These are phyloP conservation scores for Plasmodium chabaudi DNA, from an alignment of 169 alveolate species.

Conservation along the genomic window DNA sequence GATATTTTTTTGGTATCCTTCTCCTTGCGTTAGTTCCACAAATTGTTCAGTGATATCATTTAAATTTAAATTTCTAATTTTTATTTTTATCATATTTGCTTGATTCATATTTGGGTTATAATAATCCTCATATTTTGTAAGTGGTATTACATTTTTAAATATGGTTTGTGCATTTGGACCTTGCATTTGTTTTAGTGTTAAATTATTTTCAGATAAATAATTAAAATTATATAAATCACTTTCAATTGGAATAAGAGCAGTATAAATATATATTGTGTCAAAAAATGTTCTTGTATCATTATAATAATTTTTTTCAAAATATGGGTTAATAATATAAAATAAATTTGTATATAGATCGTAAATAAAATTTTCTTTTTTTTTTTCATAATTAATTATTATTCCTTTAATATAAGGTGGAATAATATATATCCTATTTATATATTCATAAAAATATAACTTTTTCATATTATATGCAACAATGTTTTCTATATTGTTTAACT, in stretches of 20 bases:
- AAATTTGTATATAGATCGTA: conserved; percentile 5
- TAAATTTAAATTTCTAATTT: too few species aligned
- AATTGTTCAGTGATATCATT: too few species aligned
- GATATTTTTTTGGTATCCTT: too few species aligned
- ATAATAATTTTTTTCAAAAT: neutral
- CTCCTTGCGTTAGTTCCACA: too few species aligned
- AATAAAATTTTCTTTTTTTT: conserved; percentile 12
- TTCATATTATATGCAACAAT: conserved; percentile 40
- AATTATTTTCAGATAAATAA: conserved; percentile 45
- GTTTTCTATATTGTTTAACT: neutral
- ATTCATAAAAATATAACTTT: conserved; percentile 11
- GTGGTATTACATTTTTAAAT: conserved; percentile 48
- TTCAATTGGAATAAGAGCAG: conserved; percentile 71
- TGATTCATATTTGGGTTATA: neutral
- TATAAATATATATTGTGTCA: conserved; percentile 24
- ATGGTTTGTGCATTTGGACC: conserved; percentile 5
- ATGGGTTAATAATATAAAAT: conserved; percentile 5
- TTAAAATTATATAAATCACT: conserved; percentile 36
- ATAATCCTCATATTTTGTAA: conserved; percentile 58
- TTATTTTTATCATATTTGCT: too few species aligned
- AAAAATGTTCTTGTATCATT: conserved; percentile 31
- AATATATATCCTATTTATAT: conserved; percentile 15
- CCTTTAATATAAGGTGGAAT: conserved; percentile 75
- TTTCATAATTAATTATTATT: conserved; percentile 27
- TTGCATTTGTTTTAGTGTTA: conserved; percentile 40